phyloP scores from a whole-genome alignment of 768 basidiomycete genomes.

The Leccinellum albellum region DNA sequence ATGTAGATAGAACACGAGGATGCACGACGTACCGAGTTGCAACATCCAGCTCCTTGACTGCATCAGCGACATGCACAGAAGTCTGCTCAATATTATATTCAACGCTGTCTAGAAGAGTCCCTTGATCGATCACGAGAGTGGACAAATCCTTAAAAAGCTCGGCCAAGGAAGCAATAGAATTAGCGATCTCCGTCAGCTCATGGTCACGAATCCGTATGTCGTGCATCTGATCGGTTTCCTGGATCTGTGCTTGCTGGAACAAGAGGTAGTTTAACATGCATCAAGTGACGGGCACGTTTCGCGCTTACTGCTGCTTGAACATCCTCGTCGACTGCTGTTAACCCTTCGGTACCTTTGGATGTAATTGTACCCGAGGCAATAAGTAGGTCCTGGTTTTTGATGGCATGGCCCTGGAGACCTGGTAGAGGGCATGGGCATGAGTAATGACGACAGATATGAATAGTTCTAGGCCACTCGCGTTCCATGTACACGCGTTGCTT shows the following conservation, averaged over 20 bases:
- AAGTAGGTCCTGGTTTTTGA: slow-evolving; percentile 93
- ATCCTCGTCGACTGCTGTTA: slow-evolving; percentile 88
- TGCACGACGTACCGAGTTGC: slow-evolving; percentile 66
- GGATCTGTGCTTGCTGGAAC: slow-evolving; percentile 31
- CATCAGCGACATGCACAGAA: slow-evolving; percentile 73
- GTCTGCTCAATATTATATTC: slow-evolving; percentile 98
- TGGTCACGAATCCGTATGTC: slow-evolving; percentile 50
- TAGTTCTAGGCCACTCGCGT: slow-evolving; percentile 55
- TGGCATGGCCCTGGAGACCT: slow-evolving; percentile 97
- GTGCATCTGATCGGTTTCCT: slow-evolving; percentile 37
- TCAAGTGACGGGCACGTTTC: slow-evolving; percentile 13
- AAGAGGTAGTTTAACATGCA: slow-evolving; percentile 9
- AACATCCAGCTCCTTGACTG: slow-evolving; percentile 76
- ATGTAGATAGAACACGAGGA: not conserved
- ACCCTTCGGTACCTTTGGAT: slow-evolving; percentile 74
- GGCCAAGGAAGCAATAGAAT: slow-evolving; percentile 85
- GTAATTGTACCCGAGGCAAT: slow-evolving; percentile 85
- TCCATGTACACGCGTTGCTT: slow-evolving; percentile 99
- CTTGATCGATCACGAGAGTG: slow-evolving; percentile 93
- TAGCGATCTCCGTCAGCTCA: slow-evolving; percentile 87
- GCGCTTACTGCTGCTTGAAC: slow-evolving; percentile 75
- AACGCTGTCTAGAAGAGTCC: slow-evolving; percentile 91
- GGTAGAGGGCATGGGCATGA: slow-evolving; percentile 16
- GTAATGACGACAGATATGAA: slow-evolving; percentile 8
- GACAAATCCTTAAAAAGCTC: slow-evolving; percentile 96